Percentiles rank a stretch among this genome's conserved stretches.
Evolutionary conservation across 371 early-diverging fungal species (phyloP).

Genomic region (Lichtheimia ornata): DNA sequence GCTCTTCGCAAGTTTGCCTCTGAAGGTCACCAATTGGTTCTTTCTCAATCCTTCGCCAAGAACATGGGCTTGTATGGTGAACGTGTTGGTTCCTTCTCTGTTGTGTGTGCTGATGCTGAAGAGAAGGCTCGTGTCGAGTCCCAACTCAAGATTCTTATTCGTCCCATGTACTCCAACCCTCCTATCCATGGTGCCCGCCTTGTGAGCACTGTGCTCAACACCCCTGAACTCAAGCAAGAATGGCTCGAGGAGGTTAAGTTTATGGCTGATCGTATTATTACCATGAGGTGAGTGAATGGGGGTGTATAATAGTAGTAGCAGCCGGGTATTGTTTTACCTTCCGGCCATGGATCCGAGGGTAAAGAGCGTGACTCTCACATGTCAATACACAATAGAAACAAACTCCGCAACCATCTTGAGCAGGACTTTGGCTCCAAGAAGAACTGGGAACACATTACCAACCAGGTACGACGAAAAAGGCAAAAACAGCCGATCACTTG

Average conservation of each 20-base stretch:
- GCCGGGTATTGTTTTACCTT: background rate
- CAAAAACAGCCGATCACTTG: background rate
- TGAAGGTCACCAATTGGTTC: slow-evolving; percentile 79
- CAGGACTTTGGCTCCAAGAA: slow-evolving; percentile 78
- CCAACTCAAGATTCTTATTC: slow-evolving; percentile 94
- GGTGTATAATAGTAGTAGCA: too few species aligned
- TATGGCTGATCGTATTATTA: slow-evolving; percentile 98
- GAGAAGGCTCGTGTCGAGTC: slow-evolving; percentile 88
- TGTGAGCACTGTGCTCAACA: slow-evolving; percentile 85
- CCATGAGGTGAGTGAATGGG: slow-evolving; percentile 83
- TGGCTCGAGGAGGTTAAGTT: slow-evolving; percentile 93
- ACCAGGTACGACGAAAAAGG: slow-evolving; percentile 55
- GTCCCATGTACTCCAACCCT: slow-evolving; percentile 98
- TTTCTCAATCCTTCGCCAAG: slow-evolving; percentile 97
- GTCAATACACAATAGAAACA: slow-evolving; percentile 23
- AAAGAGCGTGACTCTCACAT: slow-evolving; percentile 2
- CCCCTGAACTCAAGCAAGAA: slow-evolving; percentile 74
- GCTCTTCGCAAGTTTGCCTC: slow-evolving; percentile 92
- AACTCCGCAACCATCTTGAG: slow-evolving; percentile 81
- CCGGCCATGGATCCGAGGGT: background rate
- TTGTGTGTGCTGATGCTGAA: slow-evolving; percentile 77
- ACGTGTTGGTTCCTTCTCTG: slow-evolving; percentile 95
- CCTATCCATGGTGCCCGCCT: slow-evolving; percentile 95
- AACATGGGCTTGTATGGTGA: slow-evolving; percentile 99
- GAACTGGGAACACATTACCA: slow-evolving; percentile 94